Conservation (phyloP, 345 rosid species). For the Bruguiera parviflora region DNA sequence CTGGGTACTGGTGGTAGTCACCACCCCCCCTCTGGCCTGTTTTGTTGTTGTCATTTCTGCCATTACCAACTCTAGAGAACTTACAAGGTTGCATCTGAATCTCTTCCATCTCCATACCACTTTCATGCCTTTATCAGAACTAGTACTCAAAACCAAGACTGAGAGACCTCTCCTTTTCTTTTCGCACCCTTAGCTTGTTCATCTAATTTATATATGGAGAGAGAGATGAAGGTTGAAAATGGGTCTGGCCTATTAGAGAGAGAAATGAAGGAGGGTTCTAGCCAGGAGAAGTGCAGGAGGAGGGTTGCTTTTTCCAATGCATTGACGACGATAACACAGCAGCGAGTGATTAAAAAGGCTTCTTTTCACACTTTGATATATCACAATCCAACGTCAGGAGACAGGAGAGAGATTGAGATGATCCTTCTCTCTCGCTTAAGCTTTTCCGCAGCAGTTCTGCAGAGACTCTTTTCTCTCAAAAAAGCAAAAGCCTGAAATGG, state of each 20-base stretch:
- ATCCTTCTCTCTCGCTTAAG: constrained; percentile 40
- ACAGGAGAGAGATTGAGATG: constrained; percentile 10
- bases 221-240: not conserved
- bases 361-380: constrained; percentile 50
- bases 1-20: constrained; percentile 36
- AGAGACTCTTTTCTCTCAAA: constrained; percentile 29
- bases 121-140: constrained; percentile 62
- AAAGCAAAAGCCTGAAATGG: constrained; percentile 62
- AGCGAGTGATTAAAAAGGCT: constrained; percentile 5
- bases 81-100: constrained; percentile 56
- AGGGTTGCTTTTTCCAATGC: constrained; percentile 48
- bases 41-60: constrained; percentile 37
- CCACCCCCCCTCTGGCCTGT: constrained; percentile 24
- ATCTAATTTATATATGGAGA: not conserved
- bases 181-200: not conserved
- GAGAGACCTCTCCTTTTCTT: constrained; percentile 13
- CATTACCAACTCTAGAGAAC: constrained; percentile 58
- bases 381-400: constrained; percentile 82
- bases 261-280: constrained; percentile 9
- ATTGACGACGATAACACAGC: constrained; percentile 56
- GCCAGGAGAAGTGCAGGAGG: constrained; percentile 26
- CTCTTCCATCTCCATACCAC: constrained; percentile 82
- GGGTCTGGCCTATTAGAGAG: not conserved
- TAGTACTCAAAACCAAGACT: constrained; percentile 6
- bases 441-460: constrained; percentile 49